A percentile compares a stretch with the other conserved stretches of the same genome.
phyloP scores from a whole-genome alignment of 306 rosid genomes.

The Phaseolus lunatus region DNA sequence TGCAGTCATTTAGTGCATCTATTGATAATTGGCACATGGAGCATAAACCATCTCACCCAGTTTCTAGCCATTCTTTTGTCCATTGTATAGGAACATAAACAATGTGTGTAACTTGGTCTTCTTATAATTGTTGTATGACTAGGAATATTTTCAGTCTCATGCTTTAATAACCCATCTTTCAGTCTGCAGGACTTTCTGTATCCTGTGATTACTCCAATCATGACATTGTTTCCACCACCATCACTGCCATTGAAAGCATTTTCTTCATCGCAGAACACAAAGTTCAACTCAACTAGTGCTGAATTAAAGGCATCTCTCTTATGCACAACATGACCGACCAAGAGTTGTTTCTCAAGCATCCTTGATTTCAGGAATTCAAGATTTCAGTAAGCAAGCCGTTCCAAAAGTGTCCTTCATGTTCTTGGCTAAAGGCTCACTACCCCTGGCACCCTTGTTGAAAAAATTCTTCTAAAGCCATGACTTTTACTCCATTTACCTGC shows the following conservation, averaged over 20 bases:
- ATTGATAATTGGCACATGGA: too few species aligned
- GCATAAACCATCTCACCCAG: too few species aligned
- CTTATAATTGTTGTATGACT: too few species aligned
- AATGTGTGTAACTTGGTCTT: too few species aligned
- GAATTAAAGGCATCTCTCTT: conserved; percentile 7
- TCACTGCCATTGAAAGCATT: neutral
- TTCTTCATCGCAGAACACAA: neutral
- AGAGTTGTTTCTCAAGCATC: too few species aligned
- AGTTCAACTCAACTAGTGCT: neutral
- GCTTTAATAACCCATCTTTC: conserved; percentile 48
- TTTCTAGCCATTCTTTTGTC: too few species aligned
- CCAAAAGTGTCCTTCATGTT: too few species aligned
- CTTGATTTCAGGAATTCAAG: too few species aligned
- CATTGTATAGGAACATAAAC: too few species aligned
- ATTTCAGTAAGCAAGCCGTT: neutral
- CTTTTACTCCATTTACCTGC: conserved; percentile 64
- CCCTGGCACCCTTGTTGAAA: conserved; percentile 66
- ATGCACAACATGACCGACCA: conserved; percentile 48
- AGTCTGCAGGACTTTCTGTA: conserved; percentile 24
- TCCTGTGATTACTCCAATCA: neutral
- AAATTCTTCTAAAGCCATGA: conserved; percentile 58
- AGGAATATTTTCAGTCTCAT: too few species aligned
- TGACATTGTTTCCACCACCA: neutral
- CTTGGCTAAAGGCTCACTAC: conserved; percentile 57
- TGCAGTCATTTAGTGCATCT: too few species aligned